Conservation (phyloP, 306 rosid species). For the Citrullus amarus region DNA sequence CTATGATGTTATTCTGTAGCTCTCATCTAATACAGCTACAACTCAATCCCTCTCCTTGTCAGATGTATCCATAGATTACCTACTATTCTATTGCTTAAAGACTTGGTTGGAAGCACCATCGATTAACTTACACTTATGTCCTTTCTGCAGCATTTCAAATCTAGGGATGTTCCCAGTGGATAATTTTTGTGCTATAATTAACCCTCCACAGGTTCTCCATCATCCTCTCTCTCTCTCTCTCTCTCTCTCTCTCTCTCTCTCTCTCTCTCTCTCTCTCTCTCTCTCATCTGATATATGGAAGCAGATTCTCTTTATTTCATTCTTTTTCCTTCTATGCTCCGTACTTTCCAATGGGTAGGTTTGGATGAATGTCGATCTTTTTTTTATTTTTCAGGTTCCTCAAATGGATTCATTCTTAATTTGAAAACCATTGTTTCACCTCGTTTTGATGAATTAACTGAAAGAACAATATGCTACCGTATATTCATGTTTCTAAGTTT, state of each 20-base stretch:
- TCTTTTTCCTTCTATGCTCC: background rate
- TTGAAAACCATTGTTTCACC: background rate
- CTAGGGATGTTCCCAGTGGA: constrained; percentile 99
- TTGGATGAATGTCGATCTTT: background rate
- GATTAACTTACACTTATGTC: constrained; percentile 9
- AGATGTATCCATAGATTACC: background rate
- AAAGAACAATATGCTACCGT: background rate
- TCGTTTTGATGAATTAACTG: background rate
- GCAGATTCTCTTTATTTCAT: background rate
- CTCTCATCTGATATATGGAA: background rate
- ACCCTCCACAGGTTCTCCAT: constrained; percentile 78
- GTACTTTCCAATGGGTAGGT: background rate
- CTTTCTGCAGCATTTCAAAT: constrained; percentile 86
- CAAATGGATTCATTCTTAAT: background rate
- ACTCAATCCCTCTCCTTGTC: background rate
- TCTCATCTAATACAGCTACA: background rate
- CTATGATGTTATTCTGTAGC: background rate
- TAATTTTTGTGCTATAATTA: constrained; percentile 85
- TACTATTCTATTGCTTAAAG: background rate
- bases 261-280: constrained; percentile 11
- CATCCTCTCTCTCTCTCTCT: background rate
- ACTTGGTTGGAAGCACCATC: constrained; percentile 11
- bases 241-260: constrained; percentile 17
- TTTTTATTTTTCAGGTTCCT: background rate
- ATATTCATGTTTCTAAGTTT: background rate